Evolutionary conservation across 441 rosid species (phyloP), one percentile per base, ranked within the genome.

Genomic region (Corymbia calophylla): DNA sequence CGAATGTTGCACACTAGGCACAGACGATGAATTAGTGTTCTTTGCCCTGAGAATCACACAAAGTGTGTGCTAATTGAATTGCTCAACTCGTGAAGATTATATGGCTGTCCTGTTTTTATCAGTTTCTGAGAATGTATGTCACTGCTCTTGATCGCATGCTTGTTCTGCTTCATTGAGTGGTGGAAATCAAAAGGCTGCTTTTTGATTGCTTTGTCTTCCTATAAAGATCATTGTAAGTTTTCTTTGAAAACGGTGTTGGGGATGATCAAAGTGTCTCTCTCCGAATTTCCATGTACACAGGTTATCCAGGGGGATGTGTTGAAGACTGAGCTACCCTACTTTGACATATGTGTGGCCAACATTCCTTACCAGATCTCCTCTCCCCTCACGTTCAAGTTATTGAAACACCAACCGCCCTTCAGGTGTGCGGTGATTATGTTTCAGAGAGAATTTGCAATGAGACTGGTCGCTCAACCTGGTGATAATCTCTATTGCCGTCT

Each of bases 401-500:
- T 89, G 90, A 84, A 16, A 39, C 99, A 96, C 90, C 97, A 93
- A 62, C 96, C 97, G 5, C 91, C 95, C 88, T 97, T 97, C 93
- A 93, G 99, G 91, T 96, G 99, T 86, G 99, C 98, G 3, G 93
- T 97, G 44, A 97, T 97, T 58, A 97, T 97, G 99, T 97, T 94
- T 92, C 99, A 97, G 89, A 96, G 95, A 80, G 99, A 97, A 93
- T 97, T 97, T 87, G 99, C 99, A 1, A 97, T 97, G 99, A 93
- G 98, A 68, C 93, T 97, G 47, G 95, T 97, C 86, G 99, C 99
- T 1, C 97, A 97, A 88, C 99, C 99, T 0, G 98, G 99, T 32
- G 98, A 97, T 88, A 94, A 93, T 88, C 94, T 95, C 86, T 97
- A 97, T 88, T 96, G 99, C 35, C 98, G 99, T 77, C 95, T 97